Conservation (phyloP, 352 stramenopile species). For the Peronospora farinosa region DNA sequence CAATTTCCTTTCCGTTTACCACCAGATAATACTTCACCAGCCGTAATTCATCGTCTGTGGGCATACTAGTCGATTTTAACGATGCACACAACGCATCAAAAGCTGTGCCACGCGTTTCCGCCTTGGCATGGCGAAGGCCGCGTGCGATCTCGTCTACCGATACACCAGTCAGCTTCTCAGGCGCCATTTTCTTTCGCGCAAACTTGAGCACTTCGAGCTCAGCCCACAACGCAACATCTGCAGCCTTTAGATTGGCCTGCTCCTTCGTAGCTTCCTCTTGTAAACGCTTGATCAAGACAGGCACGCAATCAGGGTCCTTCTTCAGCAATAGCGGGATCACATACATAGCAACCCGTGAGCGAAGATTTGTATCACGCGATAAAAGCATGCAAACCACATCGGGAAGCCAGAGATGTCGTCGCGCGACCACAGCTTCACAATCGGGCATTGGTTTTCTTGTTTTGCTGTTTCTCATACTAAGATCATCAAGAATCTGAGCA, state of each 20-base stretch:
- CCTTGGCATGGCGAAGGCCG: conserved; percentile 47
- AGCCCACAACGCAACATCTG: conserved; percentile 56
- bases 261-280: conserved; percentile 24
- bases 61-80: conserved; percentile 75
- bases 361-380: conserved; percentile 44
- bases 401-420: conserved; percentile 48
- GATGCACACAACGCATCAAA: conserved; percentile 77
- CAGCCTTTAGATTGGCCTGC: conserved; percentile 11
- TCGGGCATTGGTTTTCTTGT: conserved; percentile 14
- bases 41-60: conserved; percentile 41
- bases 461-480: conserved; percentile 14
- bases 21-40: conserved; percentile 66
- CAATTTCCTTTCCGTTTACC: conserved; percentile 70
- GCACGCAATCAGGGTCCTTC: conserved; percentile 52
- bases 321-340: conserved; percentile 68
- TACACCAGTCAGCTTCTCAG: conserved; percentile 48
- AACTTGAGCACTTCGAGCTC: conserved; percentile 77
- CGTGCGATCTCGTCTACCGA: conserved; percentile 49
- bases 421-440: conserved; percentile 21
- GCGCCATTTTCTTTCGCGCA: conserved; percentile 58
- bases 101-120: conserved; percentile 54
- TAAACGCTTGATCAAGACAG: conserved; percentile 43
- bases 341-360: conserved; percentile 64
- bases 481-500: conserved; percentile 56
- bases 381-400: conserved; percentile 52